Conservation (phyloP, 2,329 filamentous ascomycete species). For the Penicillium sp. region DNA sequence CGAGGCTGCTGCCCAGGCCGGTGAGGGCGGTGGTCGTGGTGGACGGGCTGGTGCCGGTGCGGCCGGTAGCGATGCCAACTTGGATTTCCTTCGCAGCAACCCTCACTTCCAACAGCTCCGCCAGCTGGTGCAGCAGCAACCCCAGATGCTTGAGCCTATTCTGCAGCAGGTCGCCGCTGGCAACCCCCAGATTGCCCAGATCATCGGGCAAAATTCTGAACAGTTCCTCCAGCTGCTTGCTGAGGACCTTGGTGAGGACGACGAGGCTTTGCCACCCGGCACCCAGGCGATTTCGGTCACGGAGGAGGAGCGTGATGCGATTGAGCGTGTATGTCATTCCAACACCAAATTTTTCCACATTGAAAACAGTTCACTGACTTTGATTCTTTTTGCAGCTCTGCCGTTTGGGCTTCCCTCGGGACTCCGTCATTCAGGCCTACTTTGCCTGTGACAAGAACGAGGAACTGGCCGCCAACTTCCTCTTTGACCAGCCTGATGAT, state of each 20-base stretch:
- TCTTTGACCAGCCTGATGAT: slow-evolving; percentile 96
- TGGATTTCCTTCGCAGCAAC: slow-evolving; percentile 93
- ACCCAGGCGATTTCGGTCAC: slow-evolving; percentile 89
- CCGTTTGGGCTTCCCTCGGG: slow-evolving; percentile 87
- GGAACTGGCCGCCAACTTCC: slow-evolving; percentile 94
- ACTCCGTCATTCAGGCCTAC: slow-evolving; percentile 95
- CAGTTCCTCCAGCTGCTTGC: slow-evolving; percentile 89
- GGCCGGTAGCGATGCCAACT: slow-evolving; percentile 63
- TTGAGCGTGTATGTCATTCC: slow-evolving; percentile 75
- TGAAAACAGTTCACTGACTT: slow-evolving; percentile 18
- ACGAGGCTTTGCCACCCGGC: slow-evolving; percentile 81
- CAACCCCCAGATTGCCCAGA: slow-evolving; percentile 89
- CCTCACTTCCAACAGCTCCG: slow-evolving; percentile 97
- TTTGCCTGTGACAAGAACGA: slow-evolving; percentile 99
- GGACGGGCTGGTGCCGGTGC: slow-evolving; percentile 38
- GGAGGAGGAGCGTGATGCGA: slow-evolving; percentile 93
- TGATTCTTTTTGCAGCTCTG: slow-evolving; percentile 65
- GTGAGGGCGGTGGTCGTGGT: slow-evolving; percentile 43
- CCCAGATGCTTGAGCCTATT: slow-evolving; percentile 97
- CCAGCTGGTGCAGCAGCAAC: slow-evolving; percentile 95
- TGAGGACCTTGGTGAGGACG: slow-evolving; percentile 71
- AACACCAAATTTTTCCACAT: neutral
- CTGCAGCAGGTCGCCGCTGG: slow-evolving; percentile 92
- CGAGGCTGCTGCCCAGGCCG: slow-evolving; percentile 82
- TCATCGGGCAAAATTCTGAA: slow-evolving; percentile 89